Conservation (phyloP, 2,329 filamentous ascomycete genomes). For the Verticillium klebahnii region DNA sequence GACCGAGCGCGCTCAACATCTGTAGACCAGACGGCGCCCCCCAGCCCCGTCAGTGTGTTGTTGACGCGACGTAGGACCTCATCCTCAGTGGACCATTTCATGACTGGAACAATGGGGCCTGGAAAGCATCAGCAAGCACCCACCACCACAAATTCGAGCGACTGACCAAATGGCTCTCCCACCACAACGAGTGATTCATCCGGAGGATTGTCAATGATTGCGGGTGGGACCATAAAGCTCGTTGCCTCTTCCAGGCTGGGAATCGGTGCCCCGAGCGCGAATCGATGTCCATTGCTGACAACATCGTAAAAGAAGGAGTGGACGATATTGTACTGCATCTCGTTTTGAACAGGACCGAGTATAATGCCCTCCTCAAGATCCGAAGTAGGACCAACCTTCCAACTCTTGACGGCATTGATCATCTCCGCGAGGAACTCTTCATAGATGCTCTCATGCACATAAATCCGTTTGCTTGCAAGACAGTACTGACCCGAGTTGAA, state of each 20-base stretch:
- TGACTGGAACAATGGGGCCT: constrained; percentile 56
- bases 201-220: constrained; percentile 57
- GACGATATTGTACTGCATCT: constrained; percentile 44
- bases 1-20: constrained; percentile 34
- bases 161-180: constrained; percentile 39
- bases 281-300: constrained; percentile 21
- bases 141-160: background rate
- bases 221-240: constrained; percentile 53
- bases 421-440: constrained; percentile 43
- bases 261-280: constrained; percentile 4
- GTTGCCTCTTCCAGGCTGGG: constrained; percentile 14
- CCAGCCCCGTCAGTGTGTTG: constrained; percentile 45
- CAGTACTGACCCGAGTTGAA: constrained; percentile 45
- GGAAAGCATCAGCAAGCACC: background rate
- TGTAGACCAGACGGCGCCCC: constrained; percentile 52
- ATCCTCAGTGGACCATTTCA: constrained; percentile 56
- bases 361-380: constrained; percentile 29
- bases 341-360: constrained; percentile 54
- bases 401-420: constrained; percentile 41
- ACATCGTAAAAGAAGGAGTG: constrained; percentile 25
- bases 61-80: constrained; percentile 56
- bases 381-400: constrained; percentile 21
- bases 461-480: constrained; percentile 46
- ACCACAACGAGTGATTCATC: constrained; percentile 51
- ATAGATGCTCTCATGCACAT: constrained; percentile 57